Evolutionary conservation across 2,329 filamentous ascomycete genomes (phyloP), one percentile per base, ranked within the genome.

Genomic region (Tricladium varicosporioides): DNA sequence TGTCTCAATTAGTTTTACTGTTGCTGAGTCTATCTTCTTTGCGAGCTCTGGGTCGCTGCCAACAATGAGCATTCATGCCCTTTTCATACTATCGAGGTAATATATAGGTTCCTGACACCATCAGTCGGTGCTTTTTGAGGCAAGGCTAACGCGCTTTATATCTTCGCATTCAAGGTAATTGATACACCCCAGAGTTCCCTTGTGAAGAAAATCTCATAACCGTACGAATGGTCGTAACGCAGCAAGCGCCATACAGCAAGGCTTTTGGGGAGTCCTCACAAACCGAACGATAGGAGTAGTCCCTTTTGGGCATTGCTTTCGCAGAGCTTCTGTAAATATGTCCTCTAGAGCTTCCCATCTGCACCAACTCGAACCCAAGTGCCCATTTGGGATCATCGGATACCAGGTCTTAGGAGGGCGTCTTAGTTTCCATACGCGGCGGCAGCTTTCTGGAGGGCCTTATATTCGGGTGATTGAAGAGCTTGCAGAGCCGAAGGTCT

Each of bases 91-190:
- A 45, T 55, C 16, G 18, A 55, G 46, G 33, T 55, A 55, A 49
- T 44, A 49, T 55, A 55, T 55, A 49, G 50, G 53, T 55, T 55
- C 53, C 53, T 55, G 15, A 43, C 43, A 55, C 33, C 14, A 44
- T 55, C 14, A 49, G 46, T 50, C 33, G 19, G 33, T 55, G 33
- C 46, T 55, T 48, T 54, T 44, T 55, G 19, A 49, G 46, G 45
- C 19, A 55, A 49, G 53, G 53, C 45, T 44, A 55, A 44, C 19
- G 46, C 19, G 46, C 46, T 54, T 53, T 55, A 55, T 36, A 49
- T 55, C 33, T 16, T 55, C 19, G 15, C 31, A 55, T 55, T 50
- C 50, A 49, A 55, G 45, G 45, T 33, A 55, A 31, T 55, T 55
- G 33, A 49, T 49, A 49, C 33, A 19, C 19, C 50, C 45, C 27